A percentile compares a stretch with the other conserved stretches of the same genome.
These are phyloP conservation scores for Ogataea hybrid DNA, from an alignment of 1,139 yeast genomes.

Conservation along the genomic window DNA sequence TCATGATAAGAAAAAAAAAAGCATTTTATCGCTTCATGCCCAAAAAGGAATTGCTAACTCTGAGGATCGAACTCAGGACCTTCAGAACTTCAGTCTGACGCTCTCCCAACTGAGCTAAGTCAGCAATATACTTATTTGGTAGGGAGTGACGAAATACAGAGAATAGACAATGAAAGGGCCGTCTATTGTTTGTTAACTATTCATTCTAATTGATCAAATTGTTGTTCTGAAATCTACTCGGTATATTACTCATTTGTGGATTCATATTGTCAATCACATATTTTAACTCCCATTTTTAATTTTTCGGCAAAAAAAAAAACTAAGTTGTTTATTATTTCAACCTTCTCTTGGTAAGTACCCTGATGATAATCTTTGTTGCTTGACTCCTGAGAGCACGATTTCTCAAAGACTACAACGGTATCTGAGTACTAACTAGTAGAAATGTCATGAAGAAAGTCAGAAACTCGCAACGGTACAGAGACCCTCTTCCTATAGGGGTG, in stretches of 20 bases:
- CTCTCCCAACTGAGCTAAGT: slow-evolving; percentile 88
- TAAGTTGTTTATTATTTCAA: not conserved
- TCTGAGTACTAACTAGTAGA: slow-evolving; percentile 52
- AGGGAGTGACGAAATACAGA: not conserved
- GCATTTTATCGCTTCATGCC: not conserved
- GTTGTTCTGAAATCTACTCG: no score
- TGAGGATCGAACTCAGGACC: slow-evolving; percentile 96
- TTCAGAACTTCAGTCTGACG: slow-evolving; percentile 91
- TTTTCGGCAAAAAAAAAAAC: slow-evolving; percentile 2
- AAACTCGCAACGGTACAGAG: slow-evolving; percentile 27
- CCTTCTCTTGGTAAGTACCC: slow-evolving; percentile 8
- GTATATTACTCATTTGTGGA: no score
- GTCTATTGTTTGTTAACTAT: no score
- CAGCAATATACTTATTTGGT: slow-evolving; percentile 38
- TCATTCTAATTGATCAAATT: no score
- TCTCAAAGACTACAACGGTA: slow-evolving; percentile 99
- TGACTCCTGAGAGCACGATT: slow-evolving; percentile 64
- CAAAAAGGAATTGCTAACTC: slow-evolving; percentile 57
- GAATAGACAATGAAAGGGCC: not conserved
- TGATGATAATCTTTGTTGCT: slow-evolving; percentile 19
- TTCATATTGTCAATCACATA: no score
- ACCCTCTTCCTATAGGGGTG: slow-evolving; percentile 23
- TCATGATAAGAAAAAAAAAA: slow-evolving; percentile 5
- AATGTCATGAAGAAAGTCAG: slow-evolving; percentile 20
- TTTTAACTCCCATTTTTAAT: not conserved